A percentile compares a stretch with the other conserved stretches of the same genome.
These are phyloP conservation scores for Paramecium pentaurelia DNA, from an alignment of 73 alveolate genomes.

Conservation along the genomic window DNA sequence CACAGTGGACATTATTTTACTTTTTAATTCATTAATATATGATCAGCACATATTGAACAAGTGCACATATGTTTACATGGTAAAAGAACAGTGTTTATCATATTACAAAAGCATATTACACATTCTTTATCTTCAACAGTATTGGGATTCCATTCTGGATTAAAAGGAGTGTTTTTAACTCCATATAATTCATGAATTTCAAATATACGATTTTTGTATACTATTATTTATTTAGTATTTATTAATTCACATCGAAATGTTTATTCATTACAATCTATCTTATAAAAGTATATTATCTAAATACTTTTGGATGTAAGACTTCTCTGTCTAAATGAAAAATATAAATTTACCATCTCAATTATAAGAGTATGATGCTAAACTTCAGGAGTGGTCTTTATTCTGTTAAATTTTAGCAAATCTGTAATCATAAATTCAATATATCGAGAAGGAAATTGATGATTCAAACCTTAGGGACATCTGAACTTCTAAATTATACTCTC, in stretches of 20 bases:
- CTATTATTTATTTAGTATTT: neutral
- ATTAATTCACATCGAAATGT: neutral
- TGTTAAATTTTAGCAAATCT: neutral
- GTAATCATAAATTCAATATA: conserved; percentile 23
- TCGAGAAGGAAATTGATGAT: neutral
- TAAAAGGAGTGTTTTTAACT: conserved; percentile 6
- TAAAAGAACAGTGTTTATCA: conserved; percentile 76
- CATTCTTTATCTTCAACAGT: conserved; percentile 70
- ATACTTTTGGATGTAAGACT: neutral
- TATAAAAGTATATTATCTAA: neutral
- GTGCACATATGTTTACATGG: conserved; percentile 87
- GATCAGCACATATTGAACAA: conserved; percentile 75
- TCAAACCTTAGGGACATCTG: neutral
- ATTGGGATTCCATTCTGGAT: conserved; percentile 38
- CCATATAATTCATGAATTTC: conserved; percentile 23
- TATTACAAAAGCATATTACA: conserved; percentile 74
- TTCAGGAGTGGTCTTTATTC: neutral
- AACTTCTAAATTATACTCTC: neutral
- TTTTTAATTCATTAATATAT: neutral
- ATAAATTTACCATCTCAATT: neutral
- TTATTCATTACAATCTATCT: neutral
- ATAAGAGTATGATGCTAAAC: neutral
- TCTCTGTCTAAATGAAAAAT: neutral
- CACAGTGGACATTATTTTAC: conserved; percentile 23
- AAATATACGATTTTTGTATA: neutral